Evolutionary conservation across 179 eudicot genomes (phyloP).

Genomic region (Beta corolliflora): DNA sequence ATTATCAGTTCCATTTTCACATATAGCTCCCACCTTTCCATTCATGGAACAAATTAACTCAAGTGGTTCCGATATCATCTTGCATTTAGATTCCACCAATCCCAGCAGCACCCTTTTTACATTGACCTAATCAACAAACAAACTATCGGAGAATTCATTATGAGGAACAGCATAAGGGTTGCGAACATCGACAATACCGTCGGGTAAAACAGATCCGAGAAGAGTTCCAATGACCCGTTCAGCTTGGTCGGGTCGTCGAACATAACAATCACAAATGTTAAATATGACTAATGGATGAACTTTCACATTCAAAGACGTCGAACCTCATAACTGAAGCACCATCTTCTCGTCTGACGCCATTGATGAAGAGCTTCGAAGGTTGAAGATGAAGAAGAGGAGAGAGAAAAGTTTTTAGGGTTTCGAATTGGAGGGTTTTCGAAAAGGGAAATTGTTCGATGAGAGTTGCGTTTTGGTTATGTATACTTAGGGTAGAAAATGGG

Average conservation of each 20-base stretch:
- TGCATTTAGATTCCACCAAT: slow-evolving; percentile 26
- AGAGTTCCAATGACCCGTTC: slow-evolving; percentile 92
- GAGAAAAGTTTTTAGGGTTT: slow-evolving; percentile 12
- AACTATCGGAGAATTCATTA: slow-evolving; percentile 53
- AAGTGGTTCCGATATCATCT: slow-evolving; percentile 46
- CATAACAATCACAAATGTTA: slow-evolving; percentile 84
- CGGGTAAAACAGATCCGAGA: slow-evolving; percentile 78
- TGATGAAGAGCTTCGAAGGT: not conserved
- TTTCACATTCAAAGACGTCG: slow-evolving; percentile 53
- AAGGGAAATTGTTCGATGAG: not conserved
- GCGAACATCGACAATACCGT: slow-evolving; percentile 81
- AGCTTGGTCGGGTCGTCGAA: slow-evolving; percentile 88
- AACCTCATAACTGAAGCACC: slow-evolving; percentile 53
- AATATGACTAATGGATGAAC: slow-evolving; percentile 88
- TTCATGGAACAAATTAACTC: slow-evolving; percentile 36
- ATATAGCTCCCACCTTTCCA: slow-evolving; percentile 36
- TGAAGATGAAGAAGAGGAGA: not conserved
- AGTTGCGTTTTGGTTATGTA: not conserved
- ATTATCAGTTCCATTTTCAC: slow-evolving; percentile 35
- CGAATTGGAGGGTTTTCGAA: not conserved
- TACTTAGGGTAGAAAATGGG: no score
- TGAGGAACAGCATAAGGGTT: slow-evolving; percentile 94
- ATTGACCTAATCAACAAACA: slow-evolving; percentile 25
- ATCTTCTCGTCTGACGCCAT: slow-evolving; percentile 64
- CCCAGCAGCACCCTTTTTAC: slow-evolving; percentile 39